These are phyloP conservation scores for Leccinum broughii DNA, from an alignment of 768 basidiomycete species.

Conservation along the genomic window DNA sequence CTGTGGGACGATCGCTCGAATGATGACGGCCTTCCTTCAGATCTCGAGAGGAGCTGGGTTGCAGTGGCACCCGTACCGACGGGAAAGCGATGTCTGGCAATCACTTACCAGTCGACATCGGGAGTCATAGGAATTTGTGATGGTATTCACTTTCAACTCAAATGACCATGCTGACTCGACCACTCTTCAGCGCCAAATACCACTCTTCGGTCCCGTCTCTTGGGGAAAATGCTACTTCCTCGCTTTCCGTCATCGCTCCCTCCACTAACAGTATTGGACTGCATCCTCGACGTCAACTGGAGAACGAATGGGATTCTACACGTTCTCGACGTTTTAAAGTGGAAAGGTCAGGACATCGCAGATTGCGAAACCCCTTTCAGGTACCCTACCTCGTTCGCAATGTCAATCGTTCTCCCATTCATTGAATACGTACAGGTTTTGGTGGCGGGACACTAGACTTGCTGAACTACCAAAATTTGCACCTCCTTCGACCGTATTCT, in stretches of 20 bases:
- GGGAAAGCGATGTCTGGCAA: slow-evolving; percentile 81
- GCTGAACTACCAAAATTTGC: slow-evolving; percentile 62
- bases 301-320: slow-evolving; percentile 77
- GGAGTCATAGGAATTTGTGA: slow-evolving; percentile 64
- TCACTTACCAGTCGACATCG: slow-evolving; percentile 64
- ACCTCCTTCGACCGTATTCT: slow-evolving; percentile 38
- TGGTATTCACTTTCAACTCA: background rate
- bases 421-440: slow-evolving; percentile 51
- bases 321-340: slow-evolving; percentile 76
- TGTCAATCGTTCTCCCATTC: background rate
- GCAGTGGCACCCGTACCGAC: slow-evolving; percentile 78
- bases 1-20: slow-evolving; percentile 23
- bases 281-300: slow-evolving; percentile 80
- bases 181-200: slow-evolving; percentile 63
- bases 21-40: slow-evolving; percentile 59
- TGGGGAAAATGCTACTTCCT: slow-evolving; percentile 73
- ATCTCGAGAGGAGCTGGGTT: slow-evolving; percentile 77
- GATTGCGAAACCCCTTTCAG: slow-evolving; percentile 84
- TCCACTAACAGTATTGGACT: slow-evolving; percentile 76
- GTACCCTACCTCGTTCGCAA: slow-evolving; percentile 37
- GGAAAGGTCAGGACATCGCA: slow-evolving; percentile 83
- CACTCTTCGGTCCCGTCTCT: slow-evolving; percentile 74
- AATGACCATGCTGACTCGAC: slow-evolving; percentile 10
- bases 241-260: slow-evolving; percentile 80
- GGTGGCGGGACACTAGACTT: slow-evolving; percentile 85